phyloP scores from a whole-genome alignment of 2,329 filamentous ascomycete genomes.

The Penicillium digitatum region DNA sequence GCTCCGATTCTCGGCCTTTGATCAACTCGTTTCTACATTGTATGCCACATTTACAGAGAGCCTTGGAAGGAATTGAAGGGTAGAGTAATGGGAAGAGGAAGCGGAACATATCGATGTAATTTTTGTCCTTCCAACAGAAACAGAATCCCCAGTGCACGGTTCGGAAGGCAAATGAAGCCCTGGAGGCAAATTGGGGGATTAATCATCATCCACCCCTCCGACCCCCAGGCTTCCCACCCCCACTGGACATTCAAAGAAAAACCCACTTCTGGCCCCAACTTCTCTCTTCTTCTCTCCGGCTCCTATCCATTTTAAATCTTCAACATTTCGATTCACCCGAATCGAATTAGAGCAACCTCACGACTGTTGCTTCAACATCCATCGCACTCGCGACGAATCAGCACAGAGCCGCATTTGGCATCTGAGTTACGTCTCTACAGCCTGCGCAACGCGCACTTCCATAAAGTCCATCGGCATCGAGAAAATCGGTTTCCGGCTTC shows the following conservation, averaged over 20 bases:
- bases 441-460: conserved; percentile 11
- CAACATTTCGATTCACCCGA: neutral
- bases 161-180: neutral
- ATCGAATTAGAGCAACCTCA: neutral
- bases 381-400: conserved; percentile 3
- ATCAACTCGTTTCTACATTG: neutral
- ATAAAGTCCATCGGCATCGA: conserved; percentile 1
- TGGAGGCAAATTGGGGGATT: conserved; percentile 11
- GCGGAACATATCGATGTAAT: neutral
- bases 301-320: neutral
- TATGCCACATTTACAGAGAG: neutral
- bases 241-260: conserved; percentile 15
- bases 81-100: neutral
- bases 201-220: conserved; percentile 19
- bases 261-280: conserved; percentile 16
- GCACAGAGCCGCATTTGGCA: conserved; percentile 20
- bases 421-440: conserved; percentile 14
- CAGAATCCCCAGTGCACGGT: neutral
- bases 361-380: neutral
- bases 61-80: neutral
- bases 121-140: neutral
- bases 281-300: neutral
- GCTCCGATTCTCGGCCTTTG: conserved; percentile 8
- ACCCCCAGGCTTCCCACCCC: conserved; percentile 5
- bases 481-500: neutral